These are phyloP conservation scores for Penicillium samsonianum DNA, from an alignment of 495 filamentous ascomycete genomes.

Conservation along the genomic window DNA sequence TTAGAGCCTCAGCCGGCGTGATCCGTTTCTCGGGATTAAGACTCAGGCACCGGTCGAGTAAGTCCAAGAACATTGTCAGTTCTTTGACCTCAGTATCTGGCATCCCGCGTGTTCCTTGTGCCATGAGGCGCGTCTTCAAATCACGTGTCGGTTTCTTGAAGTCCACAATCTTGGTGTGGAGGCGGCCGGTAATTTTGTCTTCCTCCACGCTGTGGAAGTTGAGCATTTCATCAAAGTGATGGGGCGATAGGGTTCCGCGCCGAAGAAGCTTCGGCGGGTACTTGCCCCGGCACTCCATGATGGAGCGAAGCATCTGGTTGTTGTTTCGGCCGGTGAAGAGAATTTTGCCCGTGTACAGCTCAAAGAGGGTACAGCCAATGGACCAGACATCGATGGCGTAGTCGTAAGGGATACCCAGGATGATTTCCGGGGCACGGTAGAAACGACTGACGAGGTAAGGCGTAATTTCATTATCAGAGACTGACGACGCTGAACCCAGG, in stretches of 20 bases:
- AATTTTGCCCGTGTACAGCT: conserved; percentile 96
- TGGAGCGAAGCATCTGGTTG: conserved; percentile 94
- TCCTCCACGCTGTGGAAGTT: conserved; percentile 86
- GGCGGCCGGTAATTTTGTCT: conserved; percentile 82
- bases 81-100: conserved; percentile 75
- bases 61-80: conserved; percentile 75
- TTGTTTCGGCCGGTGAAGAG: conserved; percentile 93
- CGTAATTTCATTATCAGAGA: conserved; percentile 85
- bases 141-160: conserved; percentile 82
- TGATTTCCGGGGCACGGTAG: conserved; percentile 95
- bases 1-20: conserved; percentile 81
- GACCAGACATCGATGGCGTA: conserved; percentile 97
- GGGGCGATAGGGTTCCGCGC: conserved; percentile 66
- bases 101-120: conserved; percentile 68
- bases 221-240: conserved; percentile 84
- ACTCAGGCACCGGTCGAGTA: conserved; percentile 82
- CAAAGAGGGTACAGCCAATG: conserved; percentile 93
- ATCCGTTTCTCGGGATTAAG: conserved; percentile 93
- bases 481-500: conserved; percentile 88
- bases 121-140: conserved; percentile 72
- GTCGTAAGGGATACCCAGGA: conserved; percentile 91
- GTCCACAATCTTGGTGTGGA: conserved; percentile 66
- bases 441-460: conserved; percentile 95
- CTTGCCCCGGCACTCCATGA: conserved; percentile 96
- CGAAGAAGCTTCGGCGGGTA: conserved; percentile 84